Base-by-base conservation (phyloP, 1,139 yeast species). In the Hemisphaericaspora lyxosophila region DNA sequence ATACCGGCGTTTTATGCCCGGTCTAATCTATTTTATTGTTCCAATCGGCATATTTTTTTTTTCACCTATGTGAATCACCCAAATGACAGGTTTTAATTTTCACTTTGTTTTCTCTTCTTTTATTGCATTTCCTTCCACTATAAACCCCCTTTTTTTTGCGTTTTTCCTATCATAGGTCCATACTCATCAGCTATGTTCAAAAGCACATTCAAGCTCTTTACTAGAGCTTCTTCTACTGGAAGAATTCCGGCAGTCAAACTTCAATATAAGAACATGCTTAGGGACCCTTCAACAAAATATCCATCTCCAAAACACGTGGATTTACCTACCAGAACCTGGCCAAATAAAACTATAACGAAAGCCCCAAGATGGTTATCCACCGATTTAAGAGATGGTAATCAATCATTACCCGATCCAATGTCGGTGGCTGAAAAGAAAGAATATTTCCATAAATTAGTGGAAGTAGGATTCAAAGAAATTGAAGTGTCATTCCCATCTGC, bases 401-500 rank as follows among this genome's bases (percentile, higher is more conserved):
- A 92, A 67, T 86, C 97, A 8, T 75, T 92, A 50, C 97, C 97
- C 7, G 97, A 92, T 64, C 97, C 97, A 38, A 92, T 92, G 97
- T 76, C 88, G 22, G 79, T 89, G 26, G 85, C 75, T 27, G 96
- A 92, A 62, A 92, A 92, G 68, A 87, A 87, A 61, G 85, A 78
- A 50, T 90, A 87, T 62, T 90, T 90, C 70, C 77, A 82, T 49
- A 87, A 89, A 61, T 73, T 92, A 42, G 70, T 90, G n/a, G 92
- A 87, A 28, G 70, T 89, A 35, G 97, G 97, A 0, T 92, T 89
- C 71, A 92, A 92, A 62, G 98, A 92, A 64, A 92, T 92, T 48
- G 98, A 92, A 65, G 97, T 92, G 13, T 82, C 96, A 0, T 92
- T 92, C 68, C 97, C 98, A 11, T 82, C 95, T 18, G 97, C 97